A percentile compares a stretch with the other conserved stretches of the same genome.
Conservation (phyloP, 202 grass and related monocot species). For the Schoenoplectus tabernaemontani region DNA sequence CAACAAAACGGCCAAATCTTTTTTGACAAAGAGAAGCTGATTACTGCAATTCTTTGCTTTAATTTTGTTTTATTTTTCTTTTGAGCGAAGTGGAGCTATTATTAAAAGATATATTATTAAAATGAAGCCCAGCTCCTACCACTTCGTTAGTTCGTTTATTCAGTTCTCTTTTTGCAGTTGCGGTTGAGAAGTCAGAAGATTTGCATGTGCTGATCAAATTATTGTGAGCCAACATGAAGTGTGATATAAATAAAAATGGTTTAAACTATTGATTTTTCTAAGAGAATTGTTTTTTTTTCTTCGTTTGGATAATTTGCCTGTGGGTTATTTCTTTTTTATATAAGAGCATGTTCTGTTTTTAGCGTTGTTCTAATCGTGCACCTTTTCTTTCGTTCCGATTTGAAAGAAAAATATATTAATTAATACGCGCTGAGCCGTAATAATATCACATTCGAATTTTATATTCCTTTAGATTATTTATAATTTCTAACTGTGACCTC, state of each 20-base stretch:
- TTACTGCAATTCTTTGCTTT: neutral
- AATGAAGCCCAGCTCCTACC: neutral
- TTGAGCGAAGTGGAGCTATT: neutral
- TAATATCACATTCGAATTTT: neutral
- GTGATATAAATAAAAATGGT: neutral
- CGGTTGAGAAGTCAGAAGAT: neutral
- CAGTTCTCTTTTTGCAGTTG: neutral
- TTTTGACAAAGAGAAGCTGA: neutral
- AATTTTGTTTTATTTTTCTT: neutral
- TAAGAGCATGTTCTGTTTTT: too few relatives aligned
- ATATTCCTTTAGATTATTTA: neutral
- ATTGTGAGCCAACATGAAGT: neutral
- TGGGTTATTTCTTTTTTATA: too few relatives aligned
- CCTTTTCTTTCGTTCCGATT: neutral
- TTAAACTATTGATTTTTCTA: neutral
- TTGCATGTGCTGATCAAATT: slow-evolving; percentile 9
- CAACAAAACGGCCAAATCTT: slow-evolving; percentile 7
- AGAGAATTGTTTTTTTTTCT: neutral
- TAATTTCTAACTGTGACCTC: neutral
- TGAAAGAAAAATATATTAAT: neutral
- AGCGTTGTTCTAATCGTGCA: neutral
- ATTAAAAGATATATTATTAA: neutral
- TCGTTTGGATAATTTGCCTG: neutral
- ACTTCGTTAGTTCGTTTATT: too few relatives aligned
- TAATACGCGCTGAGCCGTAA: too few relatives aligned